A percentile compares a stretch with the other conserved stretches of the same genome.
These are phyloP conservation scores for Alisma plantagoaquatica DNA, from an alignment of 106 monocot genomes.

Conservation along the genomic window DNA sequence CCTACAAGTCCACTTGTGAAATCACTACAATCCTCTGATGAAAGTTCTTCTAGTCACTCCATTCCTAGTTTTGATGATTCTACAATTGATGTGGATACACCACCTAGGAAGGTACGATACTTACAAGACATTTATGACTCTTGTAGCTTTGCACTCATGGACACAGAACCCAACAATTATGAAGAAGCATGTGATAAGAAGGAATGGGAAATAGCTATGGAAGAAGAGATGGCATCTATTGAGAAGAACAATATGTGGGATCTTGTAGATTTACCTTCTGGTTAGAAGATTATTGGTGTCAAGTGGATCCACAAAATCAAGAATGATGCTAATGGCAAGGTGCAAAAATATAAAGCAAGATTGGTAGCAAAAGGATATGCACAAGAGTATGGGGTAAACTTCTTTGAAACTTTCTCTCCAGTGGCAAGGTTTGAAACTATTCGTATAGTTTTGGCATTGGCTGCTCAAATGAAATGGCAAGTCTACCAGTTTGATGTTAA, in stretches of 20 bases:
- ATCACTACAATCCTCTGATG: too few relatives aligned
- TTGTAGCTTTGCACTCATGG: not conserved
- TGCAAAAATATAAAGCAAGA: conserved; percentile 1
- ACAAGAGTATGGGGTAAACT: not conserved
- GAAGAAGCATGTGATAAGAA: not conserved
- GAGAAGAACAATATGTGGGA: not conserved
- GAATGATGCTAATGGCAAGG: not conserved
- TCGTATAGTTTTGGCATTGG: too few relatives aligned
- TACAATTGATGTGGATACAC: too few relatives aligned
- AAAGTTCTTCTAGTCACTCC: too few relatives aligned
- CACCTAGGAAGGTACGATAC: too few relatives aligned
- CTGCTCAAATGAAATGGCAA: too few relatives aligned
- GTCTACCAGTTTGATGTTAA: too few relatives aligned
- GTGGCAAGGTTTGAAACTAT: too few relatives aligned
- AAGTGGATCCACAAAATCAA: not conserved
- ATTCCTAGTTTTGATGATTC: too few relatives aligned
- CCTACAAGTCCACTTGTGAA: too few relatives aligned
- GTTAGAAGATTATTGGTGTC: not conserved
- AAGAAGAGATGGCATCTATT: not conserved
- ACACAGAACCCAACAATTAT: not conserved
- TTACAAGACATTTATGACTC: not conserved
- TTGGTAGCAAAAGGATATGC: not conserved
- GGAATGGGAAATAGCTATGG: not conserved
- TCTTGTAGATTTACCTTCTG: not conserved
- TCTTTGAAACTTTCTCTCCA: not conserved